A percentile compares a stretch with the other conserved stretches of the same genome.
These are phyloP conservation scores for Lepraria neglecta DNA, from an alignment of 495 filamentous ascomycete genomes.

Conservation along the genomic window DNA sequence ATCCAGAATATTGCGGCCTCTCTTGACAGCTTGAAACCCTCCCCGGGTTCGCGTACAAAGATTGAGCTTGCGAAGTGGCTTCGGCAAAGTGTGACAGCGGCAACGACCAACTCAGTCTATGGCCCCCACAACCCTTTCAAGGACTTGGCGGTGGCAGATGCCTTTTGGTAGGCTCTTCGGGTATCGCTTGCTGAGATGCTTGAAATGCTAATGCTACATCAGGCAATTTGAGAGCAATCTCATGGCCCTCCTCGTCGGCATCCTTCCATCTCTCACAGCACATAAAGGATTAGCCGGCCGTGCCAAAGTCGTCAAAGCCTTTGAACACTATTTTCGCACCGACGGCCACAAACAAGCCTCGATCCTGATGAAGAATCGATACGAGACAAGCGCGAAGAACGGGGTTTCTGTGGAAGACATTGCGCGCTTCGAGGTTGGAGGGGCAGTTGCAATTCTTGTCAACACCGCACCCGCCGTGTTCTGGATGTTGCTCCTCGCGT, in stretches of 20 bases:
- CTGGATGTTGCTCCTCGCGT: slow-evolving; percentile 42
- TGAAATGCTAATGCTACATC: not conserved
- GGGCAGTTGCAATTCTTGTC: slow-evolving; percentile 37
- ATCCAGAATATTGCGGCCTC: not conserved
- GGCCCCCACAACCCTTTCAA: slow-evolving; percentile 31
- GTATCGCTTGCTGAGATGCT: slow-evolving; percentile 5
- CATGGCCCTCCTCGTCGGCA: slow-evolving; percentile 36
- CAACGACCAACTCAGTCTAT: slow-evolving; percentile 41
- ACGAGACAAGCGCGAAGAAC: slow-evolving; percentile 30
- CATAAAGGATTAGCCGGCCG: slow-evolving; percentile 37
- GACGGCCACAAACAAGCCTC: slow-evolving; percentile 28
- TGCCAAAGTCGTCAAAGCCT: slow-evolving; percentile 35
- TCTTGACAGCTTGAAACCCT: slow-evolving; percentile 1
- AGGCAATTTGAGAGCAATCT: slow-evolving; percentile 45
- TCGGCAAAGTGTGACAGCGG: slow-evolving; percentile 38
- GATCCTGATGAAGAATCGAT: slow-evolving; percentile 32
- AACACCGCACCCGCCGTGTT: slow-evolving; percentile 44
- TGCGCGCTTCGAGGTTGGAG: slow-evolving; percentile 37
- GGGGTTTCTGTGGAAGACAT: slow-evolving; percentile 38
- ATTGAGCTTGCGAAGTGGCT: slow-evolving; percentile 32
- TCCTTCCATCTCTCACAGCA: slow-evolving; percentile 38
- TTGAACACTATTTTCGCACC: slow-evolving; percentile 33
- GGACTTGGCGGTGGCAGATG: slow-evolving; percentile 26
- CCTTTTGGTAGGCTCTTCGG: slow-evolving; percentile 35
- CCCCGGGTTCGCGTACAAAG: not conserved